Evolutionary conservation across 2,329 filamentous ascomycete species (phyloP), one percentile per base, ranked within the genome.

Genomic region (Thielaviopsis ethacetica): DNA sequence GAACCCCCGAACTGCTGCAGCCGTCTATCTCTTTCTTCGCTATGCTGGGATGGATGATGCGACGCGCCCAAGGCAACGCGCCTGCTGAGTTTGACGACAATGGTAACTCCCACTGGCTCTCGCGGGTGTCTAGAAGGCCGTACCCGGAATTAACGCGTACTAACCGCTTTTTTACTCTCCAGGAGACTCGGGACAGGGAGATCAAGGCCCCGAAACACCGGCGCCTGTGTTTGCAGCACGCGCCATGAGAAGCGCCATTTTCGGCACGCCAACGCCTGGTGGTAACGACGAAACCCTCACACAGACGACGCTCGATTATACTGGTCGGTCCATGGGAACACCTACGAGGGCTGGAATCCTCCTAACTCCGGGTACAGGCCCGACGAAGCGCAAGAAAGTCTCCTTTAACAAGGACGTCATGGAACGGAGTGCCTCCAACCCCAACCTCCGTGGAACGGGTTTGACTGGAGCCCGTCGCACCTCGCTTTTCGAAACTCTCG

Each of bases 191-290:
- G 74, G 75, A 0, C 75, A 77, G 62, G 64, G 78, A 49, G 81
- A 85, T 17, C 73, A 73, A 34, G 60, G 52, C 19, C 81, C 82
- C 47, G 82, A 85, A 64, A 85, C 82, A 17, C 82, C 82, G 6
- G 82, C 80, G 0, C 82, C 82, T 1, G 77, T 85, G 0, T 85
- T 85, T 66, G 82, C 82, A 1, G 82, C 82, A 44, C 76, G 82
- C 61, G 82, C 82, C 5, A 72, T 85, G 65, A 83, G 80, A 64
- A 81, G 76, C 64, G 82, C 80, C 26, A 68, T 85, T 53, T 85
- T 84, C 64, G 82, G 82, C 49, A 81, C 79, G 3, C 79, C 81
- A 12, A 70, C 72, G 15, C 69, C 71, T 55, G 66, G 54, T 6
- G 58, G 49, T 30, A 34, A 73, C 54, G 69, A 71, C 64, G 65